Percentiles rank a stretch among this genome's conserved stretches.
Evolutionary conservation across 2,329 filamentous ascomycete genomes (phyloP).

Genomic region (Neodidymelliopsis sp.): DNA sequence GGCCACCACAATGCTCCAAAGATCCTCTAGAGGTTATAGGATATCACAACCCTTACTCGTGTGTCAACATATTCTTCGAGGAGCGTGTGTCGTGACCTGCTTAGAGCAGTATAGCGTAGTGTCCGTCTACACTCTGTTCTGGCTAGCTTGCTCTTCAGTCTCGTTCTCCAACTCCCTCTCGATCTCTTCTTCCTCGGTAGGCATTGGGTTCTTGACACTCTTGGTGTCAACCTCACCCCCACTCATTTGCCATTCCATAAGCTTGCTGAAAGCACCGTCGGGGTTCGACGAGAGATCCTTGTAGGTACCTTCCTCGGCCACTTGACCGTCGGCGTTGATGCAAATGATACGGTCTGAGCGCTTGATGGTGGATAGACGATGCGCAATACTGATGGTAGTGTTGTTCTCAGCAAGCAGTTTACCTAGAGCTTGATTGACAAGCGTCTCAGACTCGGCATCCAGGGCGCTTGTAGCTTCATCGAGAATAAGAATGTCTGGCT

Average conservation of each 20-base stretch:
- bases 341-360: slow-evolving; percentile 94
- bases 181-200: slow-evolving; percentile 60
- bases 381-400: slow-evolving; percentile 97
- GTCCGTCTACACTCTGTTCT: slow-evolving; percentile 23
- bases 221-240: slow-evolving; percentile 68
- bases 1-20: not conserved
- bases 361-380: slow-evolving; percentile 95
- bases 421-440: slow-evolving; percentile 89
- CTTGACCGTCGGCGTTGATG: slow-evolving; percentile 82
- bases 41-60: too few species aligned
- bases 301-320: slow-evolving; percentile 91
- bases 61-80: too few species aligned
- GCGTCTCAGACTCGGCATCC: slow-evolving; percentile 94
- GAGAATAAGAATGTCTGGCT: slow-evolving; percentile 94
- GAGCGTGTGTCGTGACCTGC: too few species aligned
- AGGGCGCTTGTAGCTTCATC: slow-evolving; percentile 95
- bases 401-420: slow-evolving; percentile 84
- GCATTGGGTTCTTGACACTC: slow-evolving; percentile 39
- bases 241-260: slow-evolving; percentile 99
- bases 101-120: too few species aligned
- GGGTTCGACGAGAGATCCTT: slow-evolving; percentile 74
- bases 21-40: too few species aligned
- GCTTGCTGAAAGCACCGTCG: slow-evolving; percentile 85
- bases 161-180: slow-evolving; percentile 51
- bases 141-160: slow-evolving; percentile 45